Percentiles rank a stretch among this genome's conserved stretches.
Conservation (phyloP, 192 early-diverging fungal species). For the Geosiphon pyriformis region DNA sequence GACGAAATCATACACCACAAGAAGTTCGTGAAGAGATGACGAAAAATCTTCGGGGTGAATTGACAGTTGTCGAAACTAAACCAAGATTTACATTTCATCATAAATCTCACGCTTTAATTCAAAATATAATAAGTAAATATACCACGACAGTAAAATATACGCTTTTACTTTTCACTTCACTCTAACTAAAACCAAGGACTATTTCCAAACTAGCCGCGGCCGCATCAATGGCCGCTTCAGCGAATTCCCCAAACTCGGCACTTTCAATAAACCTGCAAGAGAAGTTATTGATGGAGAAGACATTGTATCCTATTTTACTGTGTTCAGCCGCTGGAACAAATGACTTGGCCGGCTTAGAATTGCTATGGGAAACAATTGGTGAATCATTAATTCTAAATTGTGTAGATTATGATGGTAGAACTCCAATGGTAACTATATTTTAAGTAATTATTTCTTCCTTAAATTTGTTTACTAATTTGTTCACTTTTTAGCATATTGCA, state of each 20-base stretch:
- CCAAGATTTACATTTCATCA: slow-evolving; percentile 65
- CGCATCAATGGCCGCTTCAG: slow-evolving; percentile 2
- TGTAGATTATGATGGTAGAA: slow-evolving; percentile 63
- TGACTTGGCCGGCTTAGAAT: slow-evolving; percentile 72
- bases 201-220: too few relatives aligned
- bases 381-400: slow-evolving; percentile 58
- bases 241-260: slow-evolving; percentile 10
- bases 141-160: too few relatives aligned
- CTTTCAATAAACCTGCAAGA: slow-evolving; percentile 14
- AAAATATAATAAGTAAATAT: slow-evolving; percentile 35
- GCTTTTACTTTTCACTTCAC: neutral
- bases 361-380: slow-evolving; percentile 55
- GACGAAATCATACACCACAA: slow-evolving; percentile 57
- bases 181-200: too few relatives aligned
- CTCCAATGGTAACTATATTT: slow-evolving; percentile 31
- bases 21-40: slow-evolving; percentile 77
- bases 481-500: slow-evolving; percentile 62
- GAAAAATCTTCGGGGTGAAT: slow-evolving; percentile 85
- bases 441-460: neutral
- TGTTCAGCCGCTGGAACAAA: slow-evolving; percentile 82
- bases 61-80: slow-evolving; percentile 64
- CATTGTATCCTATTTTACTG: slow-evolving; percentile 76
- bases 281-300: slow-evolving; percentile 56
- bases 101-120: slow-evolving; percentile 49
- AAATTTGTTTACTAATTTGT: neutral